These are phyloP conservation scores for Diaporthe vaccinii DNA, from an alignment of 2,329 filamentous ascomycete genomes.

Conservation along the genomic window DNA sequence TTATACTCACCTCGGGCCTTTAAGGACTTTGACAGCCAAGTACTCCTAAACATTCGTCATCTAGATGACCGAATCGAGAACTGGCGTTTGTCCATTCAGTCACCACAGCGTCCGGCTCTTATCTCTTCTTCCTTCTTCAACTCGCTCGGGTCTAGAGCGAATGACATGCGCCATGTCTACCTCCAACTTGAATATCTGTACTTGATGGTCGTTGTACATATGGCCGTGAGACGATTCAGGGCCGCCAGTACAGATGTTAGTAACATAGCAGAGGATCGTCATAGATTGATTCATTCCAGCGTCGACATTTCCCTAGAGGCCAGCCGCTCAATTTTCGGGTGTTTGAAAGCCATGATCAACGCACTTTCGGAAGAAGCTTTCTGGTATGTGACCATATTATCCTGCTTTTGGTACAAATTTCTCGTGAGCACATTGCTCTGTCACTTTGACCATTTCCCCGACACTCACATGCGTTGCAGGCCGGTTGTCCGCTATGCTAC, in stretches of 20 bases:
- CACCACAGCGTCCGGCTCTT: neutral
- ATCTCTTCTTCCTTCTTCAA: neutral
- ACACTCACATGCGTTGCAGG: neutral
- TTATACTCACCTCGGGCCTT: constrained; percentile 4
- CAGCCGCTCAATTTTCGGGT: neutral
- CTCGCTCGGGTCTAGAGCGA: neutral
- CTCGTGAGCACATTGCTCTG: neutral
- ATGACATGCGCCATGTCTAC: neutral
- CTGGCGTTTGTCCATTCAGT: neutral
- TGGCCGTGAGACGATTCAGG: constrained; percentile 8
- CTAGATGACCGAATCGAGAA: constrained; percentile 22
- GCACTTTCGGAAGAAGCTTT: neutral
- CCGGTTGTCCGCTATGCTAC: neutral
- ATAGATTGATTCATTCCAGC: constrained; percentile 9
- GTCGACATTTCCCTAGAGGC: constrained; percentile 20
- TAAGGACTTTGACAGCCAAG: neutral
- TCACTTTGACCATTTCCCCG: neutral
- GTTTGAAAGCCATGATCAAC: neutral
- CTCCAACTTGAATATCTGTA: constrained; percentile 16
- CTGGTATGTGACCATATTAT: neutral
- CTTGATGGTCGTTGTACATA: constrained; percentile 6
- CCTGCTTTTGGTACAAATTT: neutral
- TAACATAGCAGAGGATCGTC: neutral
- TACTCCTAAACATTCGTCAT: neutral
- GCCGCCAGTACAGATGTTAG: neutral